phyloP scores from a whole-genome alignment of 345 rosid species.

The Brassica incana region DNA sequence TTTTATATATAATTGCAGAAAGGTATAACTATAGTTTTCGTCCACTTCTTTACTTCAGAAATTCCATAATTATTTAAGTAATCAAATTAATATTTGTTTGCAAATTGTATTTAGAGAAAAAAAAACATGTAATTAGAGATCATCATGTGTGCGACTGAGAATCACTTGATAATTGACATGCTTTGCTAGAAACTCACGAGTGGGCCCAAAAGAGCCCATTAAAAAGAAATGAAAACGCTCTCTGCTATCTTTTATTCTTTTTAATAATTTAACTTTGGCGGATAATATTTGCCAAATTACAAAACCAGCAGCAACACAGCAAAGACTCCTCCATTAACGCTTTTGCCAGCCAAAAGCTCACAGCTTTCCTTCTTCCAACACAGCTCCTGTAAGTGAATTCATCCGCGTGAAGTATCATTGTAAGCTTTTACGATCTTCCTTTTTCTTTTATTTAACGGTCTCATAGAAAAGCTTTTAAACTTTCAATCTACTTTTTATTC shows the following conservation, averaged over 20 bases:
- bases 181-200: conserved; percentile 28
- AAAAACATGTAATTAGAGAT: no score
- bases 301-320: not conserved
- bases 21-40: not conserved
- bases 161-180: conserved; percentile 23
- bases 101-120: not conserved
- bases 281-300: not conserved
- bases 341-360: conserved; percentile 38
- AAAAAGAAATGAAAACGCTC: not conserved
- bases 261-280: not conserved
- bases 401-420: conserved; percentile 28
- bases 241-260: not conserved
- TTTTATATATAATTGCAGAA: not conserved
- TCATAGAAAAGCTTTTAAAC: conserved; percentile 24
- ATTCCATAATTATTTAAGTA: not conserved
- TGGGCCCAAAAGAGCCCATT: conserved; percentile 39
- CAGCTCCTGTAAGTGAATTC: conserved; percentile 20
- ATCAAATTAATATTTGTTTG: not conserved
- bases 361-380: conserved; percentile 27
- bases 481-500: conserved; percentile 12
- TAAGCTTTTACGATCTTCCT: conserved; percentile 2
- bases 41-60: not conserved
- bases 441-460: not conserved
- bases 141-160: no score
- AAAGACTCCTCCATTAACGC: conserved; percentile 34